Base-by-base conservation (phyloP, 805 yeast genomes). In the Scheffersomyces lignosus region DNA sequence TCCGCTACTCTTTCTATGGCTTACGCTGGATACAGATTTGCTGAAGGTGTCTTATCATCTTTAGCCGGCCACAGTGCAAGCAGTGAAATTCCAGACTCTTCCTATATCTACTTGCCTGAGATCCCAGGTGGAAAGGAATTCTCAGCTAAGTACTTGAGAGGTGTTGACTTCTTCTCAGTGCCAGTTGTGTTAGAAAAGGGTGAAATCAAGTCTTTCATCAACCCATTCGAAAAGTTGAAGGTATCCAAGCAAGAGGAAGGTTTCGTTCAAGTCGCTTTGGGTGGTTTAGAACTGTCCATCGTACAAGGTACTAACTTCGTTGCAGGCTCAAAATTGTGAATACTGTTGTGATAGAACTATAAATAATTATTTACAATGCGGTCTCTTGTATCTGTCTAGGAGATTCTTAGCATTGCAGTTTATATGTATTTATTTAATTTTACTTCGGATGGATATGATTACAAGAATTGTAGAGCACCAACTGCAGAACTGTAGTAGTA, bases 1-100 rank as follows among this genome's bases (percentile, higher is more conserved):
- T 87, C 96, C 27, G 97, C 97, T 36, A 90, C 98, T 20, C 74
- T 90, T 48, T 86, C 96, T 14, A 91, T 90, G 97, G 97, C 97
- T 4, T 84, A 81, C 51, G 96, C 91, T 31, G 91, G 90, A 55
- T 85, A 81, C 59, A 77, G 80, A 59, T 78, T 85, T 51, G 83
- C 88, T 35, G 78, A 77, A 54, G 71, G 83, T 34, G 77, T 85
- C 40, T 70, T 85, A 61, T 69, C 73, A 61, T 76, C 81, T 69
- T 61, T 71, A 51, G 61, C 70, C 35, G 86, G 81, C 65, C 74
- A 81, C 27, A 58, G 81, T 18, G 71, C 76, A 30, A 28, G 57
- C 3, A 23, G 40, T 5, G 22, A 34, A 3, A 38, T 66, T 13
- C 70, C 75, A 4, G 80, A 76, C 44, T 68, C 77, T 7, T 66